Base-by-base conservation (phyloP, 345 rosid genomes). In the Brassica juncea region DNA sequence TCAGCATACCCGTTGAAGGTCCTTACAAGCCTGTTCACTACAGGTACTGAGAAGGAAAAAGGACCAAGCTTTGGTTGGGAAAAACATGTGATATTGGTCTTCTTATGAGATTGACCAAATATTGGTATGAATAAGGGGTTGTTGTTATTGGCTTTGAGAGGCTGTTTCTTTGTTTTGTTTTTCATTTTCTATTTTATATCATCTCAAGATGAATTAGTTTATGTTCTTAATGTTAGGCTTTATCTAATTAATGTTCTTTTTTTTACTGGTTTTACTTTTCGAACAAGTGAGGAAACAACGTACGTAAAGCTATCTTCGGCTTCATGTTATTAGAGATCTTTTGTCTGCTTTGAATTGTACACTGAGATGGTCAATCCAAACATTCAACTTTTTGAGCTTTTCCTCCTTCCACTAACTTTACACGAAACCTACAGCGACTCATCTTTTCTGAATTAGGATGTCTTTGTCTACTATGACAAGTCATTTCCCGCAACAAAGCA, bases 11-110 rank as follows among this genome's bases (percentile, higher is more conserved):
- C 0, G 73, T 88, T 39, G 90, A 89, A 58, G 93, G 93, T 52
- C 96, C 92, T 0, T 89, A 85, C 87, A 91, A 88, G 88, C 96
- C 92, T 83, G 84, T 87, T 67, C 83, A 79, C 68, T 86, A 88
- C 84, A 86, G 91, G 86, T 87, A 87, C 76, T 87, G 73, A 82
- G 76, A 68, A 52, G 65, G 16, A 5, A 8, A 66, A 52, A 8
- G 44, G 7, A 19, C 30, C 16, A 15, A 70, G 54, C 59, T 16
- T 37, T 58, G 65, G 80, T 70, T 16, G 70, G n/a, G n/a, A 55
- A 63, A 74, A 74, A 63, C 64, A 62, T 74, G 57, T n/a, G 57
- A 52, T 21, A 80, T 80, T 80, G 76, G 76, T 74, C 60, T 37
- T 73, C 47, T 68, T 32, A 68, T 73, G 59, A 73, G 39, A 54